These are phyloP conservation scores for Xylaria sp. DNA, from an alignment of 2,329 filamentous ascomycete genomes.

Conservation along the genomic window DNA sequence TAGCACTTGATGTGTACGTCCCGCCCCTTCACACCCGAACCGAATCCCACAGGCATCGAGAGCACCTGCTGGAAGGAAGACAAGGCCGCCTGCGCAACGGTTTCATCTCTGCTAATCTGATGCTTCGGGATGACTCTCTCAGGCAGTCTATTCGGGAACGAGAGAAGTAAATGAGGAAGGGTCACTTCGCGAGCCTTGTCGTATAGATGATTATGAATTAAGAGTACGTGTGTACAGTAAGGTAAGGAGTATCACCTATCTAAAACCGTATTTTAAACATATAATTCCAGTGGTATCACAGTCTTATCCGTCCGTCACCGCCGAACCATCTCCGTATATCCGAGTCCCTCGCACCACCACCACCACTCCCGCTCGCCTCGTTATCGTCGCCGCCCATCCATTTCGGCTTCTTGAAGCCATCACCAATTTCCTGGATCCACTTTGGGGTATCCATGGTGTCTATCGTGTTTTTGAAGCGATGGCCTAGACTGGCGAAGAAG, in stretches of 20 bases:
- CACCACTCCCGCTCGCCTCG: slow-evolving; percentile 46
- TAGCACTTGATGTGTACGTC: background rate
- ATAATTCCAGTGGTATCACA: slow-evolving; percentile 29
- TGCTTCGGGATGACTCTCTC: background rate
- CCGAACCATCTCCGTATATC: slow-evolving; percentile 66
- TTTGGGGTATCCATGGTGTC: slow-evolving; percentile 81
- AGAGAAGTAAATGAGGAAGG: background rate
- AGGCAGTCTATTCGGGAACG: background rate
- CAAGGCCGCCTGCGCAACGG: background rate
- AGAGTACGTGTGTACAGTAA: slow-evolving; percentile 9
- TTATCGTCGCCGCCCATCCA: slow-evolving; percentile 72
- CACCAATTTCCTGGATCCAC: slow-evolving; percentile 77
- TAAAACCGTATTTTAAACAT: slow-evolving; percentile 10
- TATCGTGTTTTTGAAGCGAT: slow-evolving; percentile 89
- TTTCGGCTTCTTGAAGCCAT: slow-evolving; percentile 74
- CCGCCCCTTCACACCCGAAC: background rate
- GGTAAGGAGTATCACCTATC: background rate
- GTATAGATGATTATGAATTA: slow-evolving; percentile 21
- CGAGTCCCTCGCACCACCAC: slow-evolving; percentile 40
- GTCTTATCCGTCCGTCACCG: slow-evolving; percentile 48
- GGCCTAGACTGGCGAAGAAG: slow-evolving; percentile 82
- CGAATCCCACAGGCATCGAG: background rate
- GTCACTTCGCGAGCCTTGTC: background rate
- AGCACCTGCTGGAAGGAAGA: background rate
- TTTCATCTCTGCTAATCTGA: background rate